These are phyloP conservation scores for Apostasia ramifera DNA, from an alignment of 106 monocot species.

Conservation along the genomic window DNA sequence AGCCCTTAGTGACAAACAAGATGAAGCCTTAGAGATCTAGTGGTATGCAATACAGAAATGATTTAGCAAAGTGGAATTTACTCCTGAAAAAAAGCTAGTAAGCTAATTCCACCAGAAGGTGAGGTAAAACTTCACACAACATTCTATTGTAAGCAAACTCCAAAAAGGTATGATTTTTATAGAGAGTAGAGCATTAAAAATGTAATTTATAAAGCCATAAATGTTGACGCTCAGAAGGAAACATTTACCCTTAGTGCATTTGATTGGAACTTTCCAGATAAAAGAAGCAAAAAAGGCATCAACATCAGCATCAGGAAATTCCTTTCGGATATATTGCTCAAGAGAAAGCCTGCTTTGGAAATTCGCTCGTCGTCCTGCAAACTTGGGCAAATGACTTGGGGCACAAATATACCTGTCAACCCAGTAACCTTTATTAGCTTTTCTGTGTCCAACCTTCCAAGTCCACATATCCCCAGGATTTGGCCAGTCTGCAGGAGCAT, in stretches of 20 bases:
- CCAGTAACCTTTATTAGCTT: constrained; percentile 33
- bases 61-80: too few relatives aligned
- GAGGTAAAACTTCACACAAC: too few relatives aligned
- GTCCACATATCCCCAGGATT: constrained; percentile 67
- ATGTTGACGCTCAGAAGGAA: background rate
- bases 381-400: constrained; percentile 30
- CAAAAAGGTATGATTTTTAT: too few relatives aligned
- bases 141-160: too few relatives aligned
- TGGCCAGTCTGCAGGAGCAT: constrained; percentile 85
- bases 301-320: constrained; percentile 44
- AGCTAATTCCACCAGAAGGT: too few relatives aligned
- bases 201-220: too few relatives aligned
- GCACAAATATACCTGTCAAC: constrained; percentile 49
- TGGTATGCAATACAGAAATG: too few relatives aligned
- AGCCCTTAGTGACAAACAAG: too few relatives aligned
- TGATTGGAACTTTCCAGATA: constrained; percentile 53
- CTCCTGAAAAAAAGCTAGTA: too few relatives aligned
- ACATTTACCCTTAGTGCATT: background rate
- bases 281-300: constrained; percentile 60
- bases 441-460: constrained; percentile 74
- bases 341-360: constrained; percentile 43
- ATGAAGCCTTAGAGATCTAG: too few relatives aligned
- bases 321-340: constrained; percentile 34
- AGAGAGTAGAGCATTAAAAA: too few relatives aligned
- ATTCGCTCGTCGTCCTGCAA: constrained; percentile 7